Percentiles rank a stretch among this genome's conserved stretches.
Evolutionary conservation across 139 green algal genomes (phyloP).

Genomic region (Ulvella scutata): DNA sequence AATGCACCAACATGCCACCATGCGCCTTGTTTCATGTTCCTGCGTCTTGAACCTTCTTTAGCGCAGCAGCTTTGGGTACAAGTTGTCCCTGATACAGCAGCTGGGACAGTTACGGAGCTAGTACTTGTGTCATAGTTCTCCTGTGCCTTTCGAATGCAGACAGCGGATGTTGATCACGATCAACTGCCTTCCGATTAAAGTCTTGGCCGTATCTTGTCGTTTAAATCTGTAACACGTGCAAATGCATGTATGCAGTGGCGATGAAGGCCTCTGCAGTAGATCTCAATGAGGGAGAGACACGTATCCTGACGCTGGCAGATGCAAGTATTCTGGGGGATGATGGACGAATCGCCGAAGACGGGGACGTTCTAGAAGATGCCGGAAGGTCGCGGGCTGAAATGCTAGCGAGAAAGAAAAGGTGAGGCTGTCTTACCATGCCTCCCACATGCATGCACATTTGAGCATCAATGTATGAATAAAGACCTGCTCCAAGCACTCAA

Average conservation of each 20-base stretch:
- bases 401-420: background rate
- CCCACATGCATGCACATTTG: too few species aligned
- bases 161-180: background rate
- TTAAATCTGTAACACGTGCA: background rate
- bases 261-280: background rate
- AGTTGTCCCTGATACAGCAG: too few species aligned
- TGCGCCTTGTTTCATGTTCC: too few species aligned
- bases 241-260: background rate
- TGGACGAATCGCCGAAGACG: background rate
- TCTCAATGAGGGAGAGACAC: background rate
- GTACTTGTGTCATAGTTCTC: background rate
- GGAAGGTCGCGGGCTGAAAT: background rate
- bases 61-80: too few species aligned
- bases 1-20: too few species aligned
- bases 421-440: too few species aligned
- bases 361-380: background rate
- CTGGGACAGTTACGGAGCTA: too few species aligned
- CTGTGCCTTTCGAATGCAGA: background rate
- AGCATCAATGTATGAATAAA: too few species aligned
- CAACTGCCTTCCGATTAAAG: background rate
- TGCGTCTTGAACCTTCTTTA: too few species aligned
- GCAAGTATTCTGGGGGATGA: background rate
- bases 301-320: background rate
- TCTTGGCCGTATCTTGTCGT: background rate
- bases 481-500: too few species aligned